Evolutionary conservation across 140 eudicot genomes (phyloP).

Genomic region (Cichorium intybus): DNA sequence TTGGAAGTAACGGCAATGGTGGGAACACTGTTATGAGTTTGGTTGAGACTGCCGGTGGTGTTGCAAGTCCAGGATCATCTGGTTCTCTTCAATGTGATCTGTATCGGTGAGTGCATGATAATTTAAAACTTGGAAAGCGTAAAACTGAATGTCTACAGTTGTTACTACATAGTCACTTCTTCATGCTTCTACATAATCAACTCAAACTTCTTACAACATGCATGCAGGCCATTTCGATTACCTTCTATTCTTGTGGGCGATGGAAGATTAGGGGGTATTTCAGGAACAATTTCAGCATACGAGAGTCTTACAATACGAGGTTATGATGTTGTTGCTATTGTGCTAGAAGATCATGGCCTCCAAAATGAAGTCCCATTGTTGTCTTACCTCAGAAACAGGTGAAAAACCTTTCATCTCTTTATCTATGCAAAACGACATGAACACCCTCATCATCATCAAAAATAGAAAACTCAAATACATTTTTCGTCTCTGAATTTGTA

Average conservation of each 20-base stretch:
- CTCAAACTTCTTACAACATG: conserved; percentile 6
- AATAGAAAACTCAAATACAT: conserved; percentile 2
- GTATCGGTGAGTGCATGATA: conserved; percentile 62
- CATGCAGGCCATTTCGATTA: conserved; percentile 79
- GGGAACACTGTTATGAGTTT: conserved; percentile 40
- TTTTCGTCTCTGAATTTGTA: conserved; percentile 27
- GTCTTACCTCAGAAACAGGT: conserved; percentile 76
- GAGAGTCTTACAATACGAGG: conserved; percentile 89
- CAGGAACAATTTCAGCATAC: conserved; percentile 89
- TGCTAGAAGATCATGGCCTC: conserved; percentile 89
- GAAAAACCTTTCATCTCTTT: not conserved
- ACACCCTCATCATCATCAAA: no score
- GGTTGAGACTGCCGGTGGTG: conserved; percentile 98
- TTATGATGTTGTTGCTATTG: conserved; percentile 84
- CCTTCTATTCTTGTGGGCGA: conserved; percentile 95
- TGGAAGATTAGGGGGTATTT: conserved; percentile 95
- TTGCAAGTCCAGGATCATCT: conserved; percentile 93
- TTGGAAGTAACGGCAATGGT: conserved; percentile 4
- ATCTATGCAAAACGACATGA: not conserved
- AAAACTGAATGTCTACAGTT: no score
- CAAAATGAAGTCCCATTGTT: conserved; percentile 63
- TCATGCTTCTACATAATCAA: not conserved
- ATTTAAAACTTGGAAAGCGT: no score
- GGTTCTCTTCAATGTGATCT: conserved; percentile 97
- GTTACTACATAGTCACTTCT: not conserved